Evolutionary conservation across 2,329 filamentous ascomycete genomes (phyloP).

Genomic region (Paecilomyces sp.): DNA sequence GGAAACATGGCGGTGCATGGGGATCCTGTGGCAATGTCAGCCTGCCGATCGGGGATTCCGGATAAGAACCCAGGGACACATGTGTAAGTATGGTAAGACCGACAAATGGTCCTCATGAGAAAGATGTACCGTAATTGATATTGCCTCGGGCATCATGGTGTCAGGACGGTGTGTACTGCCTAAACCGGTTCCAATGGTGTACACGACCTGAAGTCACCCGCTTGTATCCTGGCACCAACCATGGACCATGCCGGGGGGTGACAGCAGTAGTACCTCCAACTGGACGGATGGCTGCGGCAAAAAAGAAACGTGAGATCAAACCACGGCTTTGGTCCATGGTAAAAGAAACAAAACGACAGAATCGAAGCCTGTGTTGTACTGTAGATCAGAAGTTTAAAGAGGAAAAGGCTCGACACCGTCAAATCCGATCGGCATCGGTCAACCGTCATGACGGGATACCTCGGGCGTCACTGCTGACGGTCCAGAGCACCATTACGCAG

Average conservation of each 20-base stretch:
- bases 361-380: not conserved
- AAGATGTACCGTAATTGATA: not conserved
- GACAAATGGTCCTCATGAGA: not conserved
- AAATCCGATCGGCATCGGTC: not conserved
- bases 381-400: not conserved
- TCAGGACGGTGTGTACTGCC: not conserved
- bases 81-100: not conserved
- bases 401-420: not conserved
- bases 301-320: not conserved
- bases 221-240: not conserved
- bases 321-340: not conserved
- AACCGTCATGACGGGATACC: not conserved
- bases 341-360: not conserved
- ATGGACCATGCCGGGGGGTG: not conserved
- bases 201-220: not conserved
- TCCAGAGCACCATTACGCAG: not conserved
- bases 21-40: not conserved
- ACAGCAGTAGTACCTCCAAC: not conserved
- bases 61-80: not conserved
- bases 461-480: not conserved
- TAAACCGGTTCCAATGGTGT: not conserved
- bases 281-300: not conserved
- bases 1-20: not conserved
- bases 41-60: not conserved
- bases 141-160: not conserved